Evolutionary conservation across 2,329 filamentous ascomycete genomes (phyloP).

Genomic region (Hymenoscyphus scutula): DNA sequence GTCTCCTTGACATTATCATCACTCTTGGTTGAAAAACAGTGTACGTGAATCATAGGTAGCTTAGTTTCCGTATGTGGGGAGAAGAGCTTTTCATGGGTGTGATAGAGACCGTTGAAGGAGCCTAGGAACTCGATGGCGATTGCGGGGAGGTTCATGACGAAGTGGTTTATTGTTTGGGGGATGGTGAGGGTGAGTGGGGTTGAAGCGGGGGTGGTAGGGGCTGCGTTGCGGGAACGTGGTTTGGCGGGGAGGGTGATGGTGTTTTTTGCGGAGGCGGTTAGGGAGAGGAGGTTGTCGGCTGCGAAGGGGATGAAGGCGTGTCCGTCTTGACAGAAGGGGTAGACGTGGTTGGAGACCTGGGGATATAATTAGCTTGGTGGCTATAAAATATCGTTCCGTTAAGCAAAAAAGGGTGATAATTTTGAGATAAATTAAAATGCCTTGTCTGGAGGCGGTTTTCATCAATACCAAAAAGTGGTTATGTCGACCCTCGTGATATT

Average conservation of each 20-base stretch:
- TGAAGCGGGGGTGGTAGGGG: conserved; percentile 34
- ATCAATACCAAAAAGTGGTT: conserved; percentile 22
- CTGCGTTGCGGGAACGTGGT: conserved; percentile 29
- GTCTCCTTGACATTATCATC: conserved; percentile 66
- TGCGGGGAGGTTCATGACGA: conserved; percentile 96
- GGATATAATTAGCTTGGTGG: not conserved
- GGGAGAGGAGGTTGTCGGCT: conserved; percentile 57
- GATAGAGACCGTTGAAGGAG: conserved; percentile 75
- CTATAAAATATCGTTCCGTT: not conserved
- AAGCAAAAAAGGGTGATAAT: not conserved
- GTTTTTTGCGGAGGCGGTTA: conserved; percentile 49
- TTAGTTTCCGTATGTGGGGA: conserved; percentile 53
- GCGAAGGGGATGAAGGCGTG: conserved; percentile 73
- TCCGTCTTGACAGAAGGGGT: conserved; percentile 78
- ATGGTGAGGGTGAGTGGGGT: conserved; percentile 49
- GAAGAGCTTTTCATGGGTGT: conserved; percentile 66
- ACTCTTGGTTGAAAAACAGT: conserved; percentile 86
- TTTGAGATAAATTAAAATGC: conserved; percentile 21
- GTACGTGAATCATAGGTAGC: conserved; percentile 85
- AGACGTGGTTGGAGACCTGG: conserved; percentile 66
- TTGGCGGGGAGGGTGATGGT: conserved; percentile 52
- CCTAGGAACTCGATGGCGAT: conserved; percentile 80
- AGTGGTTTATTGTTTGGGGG: conserved; percentile 82
- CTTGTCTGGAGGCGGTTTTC: conserved; percentile 20
- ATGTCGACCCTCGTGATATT: conserved; percentile 28